phyloP scores from a whole-genome alignment of 2,329 filamentous ascomycete genomes.

The Microsporum audouinii region DNA sequence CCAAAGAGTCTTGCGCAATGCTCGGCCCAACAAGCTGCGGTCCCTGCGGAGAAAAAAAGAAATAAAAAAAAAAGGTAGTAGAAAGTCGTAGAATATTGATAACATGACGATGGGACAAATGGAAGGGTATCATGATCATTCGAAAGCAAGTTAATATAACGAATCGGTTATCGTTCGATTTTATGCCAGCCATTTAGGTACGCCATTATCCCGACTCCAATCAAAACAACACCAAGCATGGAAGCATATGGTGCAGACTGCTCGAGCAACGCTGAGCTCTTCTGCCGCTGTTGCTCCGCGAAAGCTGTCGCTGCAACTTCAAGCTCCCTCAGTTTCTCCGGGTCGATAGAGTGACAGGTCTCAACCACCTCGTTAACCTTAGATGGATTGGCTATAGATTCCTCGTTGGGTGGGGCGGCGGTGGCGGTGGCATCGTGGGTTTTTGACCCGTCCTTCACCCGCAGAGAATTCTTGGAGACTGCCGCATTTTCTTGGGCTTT shows the following conservation, averaged over 20 bases:
- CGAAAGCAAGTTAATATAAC: constrained; percentile 1
- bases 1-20: not conserved
- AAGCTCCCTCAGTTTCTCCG: constrained; percentile 23
- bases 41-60: not conserved
- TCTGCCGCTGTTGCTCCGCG: constrained; percentile 22
- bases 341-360: not conserved
- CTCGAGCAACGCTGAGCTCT: constrained; percentile 29
- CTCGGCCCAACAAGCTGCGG: constrained; percentile 1
- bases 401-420: not conserved
- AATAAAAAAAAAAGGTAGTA: not conserved
- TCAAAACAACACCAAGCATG: constrained; percentile 67
- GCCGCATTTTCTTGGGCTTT: constrained; percentile 41
- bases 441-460: not conserved
- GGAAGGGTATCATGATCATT: constrained; percentile 3
- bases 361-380: not conserved
- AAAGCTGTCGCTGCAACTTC: constrained; percentile 34
- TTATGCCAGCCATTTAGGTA: constrained; percentile 75
- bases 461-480: constrained; percentile 17
- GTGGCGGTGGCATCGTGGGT: no score
- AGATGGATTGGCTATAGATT: not conserved
- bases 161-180: constrained; percentile 25
- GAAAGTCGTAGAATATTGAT: constrained; percentile 5
- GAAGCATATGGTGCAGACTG: constrained; percentile 64
- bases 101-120: constrained; percentile 2
- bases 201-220: constrained; percentile 75